Base-by-base conservation (phyloP, 2,329 filamentous ascomycete genomes). In the Uncinocarpus reesii region DNA sequence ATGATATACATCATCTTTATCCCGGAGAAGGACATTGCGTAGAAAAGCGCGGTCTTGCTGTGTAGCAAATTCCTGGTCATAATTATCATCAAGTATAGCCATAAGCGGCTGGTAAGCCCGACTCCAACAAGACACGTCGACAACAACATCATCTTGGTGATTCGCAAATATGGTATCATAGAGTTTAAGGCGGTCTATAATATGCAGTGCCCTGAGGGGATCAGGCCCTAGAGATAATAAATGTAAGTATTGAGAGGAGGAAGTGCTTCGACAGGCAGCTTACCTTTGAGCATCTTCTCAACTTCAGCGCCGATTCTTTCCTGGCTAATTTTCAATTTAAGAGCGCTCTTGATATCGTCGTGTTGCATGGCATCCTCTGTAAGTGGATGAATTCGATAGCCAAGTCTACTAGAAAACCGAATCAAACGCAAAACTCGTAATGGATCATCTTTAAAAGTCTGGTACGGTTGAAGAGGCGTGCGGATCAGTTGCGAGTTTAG, bases 401-500 rank as follows among this genome's bases (percentile, higher is more conserved):
- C 74, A 6, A 96, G 73, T 16, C 89, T 78, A 59, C 86, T 93
- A 3, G 90, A 86, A 67, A 98, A 96, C 48, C 92, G 80, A 42
- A 98, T 84, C 45, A 96, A 72, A 41, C 90, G 79, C 52, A 96
- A 70, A 2, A 96, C 84, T 15, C 92, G 78, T 20, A 98, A 71
- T 10, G 92, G 92, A 60, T 96, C 90, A 61, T 96, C 90, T 63
- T 82, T 87, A 68, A 98, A 96, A 0, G 90, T 98, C 62, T 94
- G 84, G 45, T 86, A 81, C 20, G 90, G 89, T 45, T 88, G 83
- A 35, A 96, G 68, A 0, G 90, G 90, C 2, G 92, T 96, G 47
- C 84, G 77, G 55, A 98, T 88, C 42, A 89, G 70, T 52, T 78
- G 77, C 1, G 72, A 70, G 28, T 74, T 64, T 78, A 96, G 79